Base-by-base conservation (phyloP, 768 basidiomycete species). In the Mycena haematopus region DNA sequence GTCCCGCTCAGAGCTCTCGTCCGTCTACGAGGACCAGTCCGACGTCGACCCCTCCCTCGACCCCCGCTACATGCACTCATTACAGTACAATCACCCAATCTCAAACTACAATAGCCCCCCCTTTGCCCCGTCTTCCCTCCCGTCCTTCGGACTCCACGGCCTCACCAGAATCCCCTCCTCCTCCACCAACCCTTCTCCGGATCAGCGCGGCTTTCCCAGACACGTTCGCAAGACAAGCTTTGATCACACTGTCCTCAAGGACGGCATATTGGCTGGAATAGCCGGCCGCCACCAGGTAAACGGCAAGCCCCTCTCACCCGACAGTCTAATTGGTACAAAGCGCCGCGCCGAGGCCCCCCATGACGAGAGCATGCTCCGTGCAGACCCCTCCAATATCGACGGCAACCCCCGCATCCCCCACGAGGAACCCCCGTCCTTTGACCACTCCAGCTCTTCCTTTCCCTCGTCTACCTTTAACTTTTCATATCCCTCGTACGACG, bases 201-300 rank as follows among this genome's bases (percentile, higher is more conserved):
- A 76, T 63, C 81, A 81, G 67, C 86, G 82, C 65, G 76, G 82
- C 31, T 92, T 95, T 72, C 92, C 95, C 55, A 85, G 90, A 62
- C 90, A 91, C 75, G 92, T 94, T 61, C 86, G 95, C 64, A 97
- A 97, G 81, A 93, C 95, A 49, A 95, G 93, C 75, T 96, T 95
- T 74, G 95, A 97, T 75, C 95, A 95, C 76, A 95, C 95, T 4
- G 89, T 96, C 42, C 83, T 84, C 38, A 85, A 84, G 66, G 87
- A 89, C 63, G 85, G 82, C 38, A 82, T 88, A 57, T 78, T 86
- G 61, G 71, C 79, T 31, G 85, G 84, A 44, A 75, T 86, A 52
- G 83, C 82, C 68, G 89, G 89, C 59, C 82, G 91, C 52, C 91
- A 93, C 77, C 90, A 92, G 73, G 87, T 92, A 65, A 90, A 93